Base-by-base conservation (phyloP, 192 early-diverging fungal species). In the Coemansia sp. region DNA sequence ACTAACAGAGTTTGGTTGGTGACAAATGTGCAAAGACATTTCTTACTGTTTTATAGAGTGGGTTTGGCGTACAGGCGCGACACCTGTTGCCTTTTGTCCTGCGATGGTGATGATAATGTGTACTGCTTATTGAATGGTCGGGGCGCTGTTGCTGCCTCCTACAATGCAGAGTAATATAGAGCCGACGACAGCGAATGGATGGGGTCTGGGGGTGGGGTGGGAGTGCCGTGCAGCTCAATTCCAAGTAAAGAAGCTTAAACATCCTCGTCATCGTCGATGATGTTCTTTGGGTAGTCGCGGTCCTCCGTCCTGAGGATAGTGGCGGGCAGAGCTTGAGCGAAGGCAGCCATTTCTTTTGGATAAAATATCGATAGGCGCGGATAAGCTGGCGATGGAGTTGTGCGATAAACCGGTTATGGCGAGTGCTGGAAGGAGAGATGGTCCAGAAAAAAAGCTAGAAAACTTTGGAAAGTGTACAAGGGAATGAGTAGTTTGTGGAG, bases 221-320 rank as follows among this genome's bases (percentile, higher is more conserved):
- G n/a, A n/a, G n/a, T n/a, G n/a, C n/a, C n/a, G n/a, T n/a, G n/a
- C n/a, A n/a, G n/a, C n/a, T n/a, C n/a, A n/a, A n/a, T n/a, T n/a
- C n/a, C n/a, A n/a, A n/a, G n/a, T n/a, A n/a, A 20, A 14, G 8
- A 2, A 10, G 31, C 30, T 54, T 17, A 34, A 30, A 9, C n/a
- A 5, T 54, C 28, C 52, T 57, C 55, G 36, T 64, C 62, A 27
- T 64, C 54, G 19, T 47, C 54, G 54, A 64, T 45, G 19, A 64
- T 55, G 30, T 64, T 55, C 31, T 45, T 55, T 10, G 62, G 62
- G 30, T 64, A 64, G 62, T 64, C 62, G 23, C 62, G 62, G 41
- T 48, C 40, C 41, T 45, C 29, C 29, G 17, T 31, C 19, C 15
- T 31, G 4, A 54, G 30, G 52, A 17, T 10, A 15, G 20, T 0